These are phyloP conservation scores for Cudoniella acicularis DNA, from an alignment of 495 filamentous ascomycete species.

Conservation along the genomic window DNA sequence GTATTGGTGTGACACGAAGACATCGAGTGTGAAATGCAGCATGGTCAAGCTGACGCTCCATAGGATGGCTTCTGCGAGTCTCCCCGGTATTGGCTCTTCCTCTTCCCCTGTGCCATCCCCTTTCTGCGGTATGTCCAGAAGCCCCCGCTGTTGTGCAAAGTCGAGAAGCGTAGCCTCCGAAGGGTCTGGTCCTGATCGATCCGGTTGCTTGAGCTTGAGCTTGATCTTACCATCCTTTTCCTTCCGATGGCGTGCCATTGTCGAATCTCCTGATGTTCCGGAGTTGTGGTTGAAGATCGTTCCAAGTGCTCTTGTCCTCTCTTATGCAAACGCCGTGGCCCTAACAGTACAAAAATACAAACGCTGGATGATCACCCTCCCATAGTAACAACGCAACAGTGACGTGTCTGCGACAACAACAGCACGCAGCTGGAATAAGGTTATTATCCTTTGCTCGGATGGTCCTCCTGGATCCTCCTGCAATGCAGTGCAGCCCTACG, in stretches of 20 bases:
- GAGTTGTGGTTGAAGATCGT: neutral
- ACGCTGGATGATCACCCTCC: neutral
- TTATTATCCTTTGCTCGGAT: neutral
- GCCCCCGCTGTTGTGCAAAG: slow-evolving; percentile 55
- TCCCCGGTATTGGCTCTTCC: slow-evolving; percentile 36
- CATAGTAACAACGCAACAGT: neutral
- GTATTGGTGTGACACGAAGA: slow-evolving; percentile 91
- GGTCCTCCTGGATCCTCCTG: neutral
- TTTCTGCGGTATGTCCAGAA: slow-evolving; percentile 40
- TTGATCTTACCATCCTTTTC: slow-evolving; percentile 36
- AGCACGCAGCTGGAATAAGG: neutral
- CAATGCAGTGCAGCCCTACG: slow-evolving; percentile 1
- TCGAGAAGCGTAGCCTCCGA: slow-evolving; percentile 59
- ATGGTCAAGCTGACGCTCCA: slow-evolving; percentile 69
- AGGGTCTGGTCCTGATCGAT: slow-evolving; percentile 47
- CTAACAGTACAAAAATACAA: neutral
- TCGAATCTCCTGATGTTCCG: neutral
- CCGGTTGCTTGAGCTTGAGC: slow-evolving; percentile 56
- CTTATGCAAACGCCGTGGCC: neutral
- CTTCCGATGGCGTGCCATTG: slow-evolving; percentile 40
- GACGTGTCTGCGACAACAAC: neutral
- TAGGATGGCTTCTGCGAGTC: slow-evolving; percentile 57
- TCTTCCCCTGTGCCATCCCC: slow-evolving; percentile 25
- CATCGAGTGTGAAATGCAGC: slow-evolving; percentile 83
- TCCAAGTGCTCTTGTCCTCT: neutral